Conservation (phyloP, 2,329 filamentous ascomycete species). For the Drechslerella dactyloides region DNA sequence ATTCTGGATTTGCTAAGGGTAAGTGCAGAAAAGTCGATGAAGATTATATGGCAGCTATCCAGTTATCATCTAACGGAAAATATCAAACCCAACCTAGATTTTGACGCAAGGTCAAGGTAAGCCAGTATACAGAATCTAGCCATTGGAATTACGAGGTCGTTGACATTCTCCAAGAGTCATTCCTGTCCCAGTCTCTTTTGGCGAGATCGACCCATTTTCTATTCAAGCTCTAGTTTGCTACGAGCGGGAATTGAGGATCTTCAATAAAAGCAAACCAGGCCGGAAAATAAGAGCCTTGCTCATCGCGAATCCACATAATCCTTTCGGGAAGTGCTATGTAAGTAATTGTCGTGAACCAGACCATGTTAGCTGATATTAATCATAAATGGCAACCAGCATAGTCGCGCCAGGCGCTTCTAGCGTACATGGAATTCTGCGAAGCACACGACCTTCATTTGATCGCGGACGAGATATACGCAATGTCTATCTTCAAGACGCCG, state of each 20-base stretch:
- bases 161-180: slow-evolving; percentile 6
- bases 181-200: slow-evolving; percentile 36
- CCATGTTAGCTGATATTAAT: not conserved
- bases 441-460: slow-evolving; percentile 64
- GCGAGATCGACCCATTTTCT: slow-evolving; percentile 33
- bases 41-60: too few species aligned
- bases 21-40: too few species aligned
- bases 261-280: slow-evolving; percentile 46
- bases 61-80: not conserved
- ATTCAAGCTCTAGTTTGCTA: slow-evolving; percentile 21
- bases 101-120: slow-evolving; percentile 25
- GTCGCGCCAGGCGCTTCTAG: slow-evolving; percentile 53
- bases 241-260: slow-evolving; percentile 14
- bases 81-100: not conserved
- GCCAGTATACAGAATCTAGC: too few species aligned
- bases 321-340: slow-evolving; percentile 56
- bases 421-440: slow-evolving; percentile 62
- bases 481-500: slow-evolving; percentile 62
- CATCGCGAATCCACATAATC: slow-evolving; percentile 59
- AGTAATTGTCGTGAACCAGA: slow-evolving; percentile 1
- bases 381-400: slow-evolving; percentile 21
- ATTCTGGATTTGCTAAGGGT: slow-evolving; percentile 44
- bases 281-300: slow-evolving; percentile 62
- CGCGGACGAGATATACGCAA: slow-evolving; percentile 67
- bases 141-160: too few species aligned